phyloP scores from a whole-genome alignment of 495 filamentous ascomycete species.

The Aspergillus asperescens region DNA sequence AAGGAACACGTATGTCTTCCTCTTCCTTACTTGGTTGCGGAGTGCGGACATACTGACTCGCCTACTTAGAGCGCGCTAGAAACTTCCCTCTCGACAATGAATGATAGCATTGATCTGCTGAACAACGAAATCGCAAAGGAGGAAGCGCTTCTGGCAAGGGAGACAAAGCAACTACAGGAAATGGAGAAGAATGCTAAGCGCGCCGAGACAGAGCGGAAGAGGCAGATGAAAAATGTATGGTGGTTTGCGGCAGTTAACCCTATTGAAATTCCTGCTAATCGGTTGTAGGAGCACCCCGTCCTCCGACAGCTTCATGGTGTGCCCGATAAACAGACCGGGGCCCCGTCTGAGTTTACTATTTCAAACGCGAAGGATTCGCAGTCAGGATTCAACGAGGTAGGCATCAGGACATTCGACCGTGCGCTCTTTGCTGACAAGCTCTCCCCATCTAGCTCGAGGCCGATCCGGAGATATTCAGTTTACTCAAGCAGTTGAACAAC shows the following conservation, averaged over 20 bases:
- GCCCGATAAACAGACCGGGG: slow-evolving; percentile 10
- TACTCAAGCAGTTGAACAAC: slow-evolving; percentile 45
- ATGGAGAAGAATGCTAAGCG: slow-evolving; percentile 52
- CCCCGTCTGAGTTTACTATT: slow-evolving; percentile 27
- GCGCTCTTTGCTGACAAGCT: slow-evolving; percentile 3
- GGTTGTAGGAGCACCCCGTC: slow-evolving; percentile 39
- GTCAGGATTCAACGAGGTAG: slow-evolving; percentile 32
- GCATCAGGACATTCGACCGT: neutral
- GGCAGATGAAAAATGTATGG: slow-evolving; percentile 44
- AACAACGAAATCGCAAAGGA: slow-evolving; percentile 52
- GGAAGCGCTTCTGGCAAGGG: slow-evolving; percentile 45
- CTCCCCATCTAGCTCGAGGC: slow-evolving; percentile 30
- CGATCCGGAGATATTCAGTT: slow-evolving; percentile 31
- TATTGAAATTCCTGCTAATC: slow-evolving; percentile 7
- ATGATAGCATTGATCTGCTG: slow-evolving; percentile 51
- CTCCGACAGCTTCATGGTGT: slow-evolving; percentile 32
- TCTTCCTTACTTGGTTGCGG: neutral
- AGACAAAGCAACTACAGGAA: slow-evolving; percentile 43
- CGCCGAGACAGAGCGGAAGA: slow-evolving; percentile 41
- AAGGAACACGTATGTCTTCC: slow-evolving; percentile 47
- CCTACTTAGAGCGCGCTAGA: slow-evolving; percentile 44
- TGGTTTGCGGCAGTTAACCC: neutral
- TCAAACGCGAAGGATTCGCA: slow-evolving; percentile 20
- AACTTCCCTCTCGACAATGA: slow-evolving; percentile 44
- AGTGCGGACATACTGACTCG: slow-evolving; percentile 10